A percentile compares a stretch with the other conserved stretches of the same genome.
Evolutionary conservation across 345 rosid genomes (phyloP).

Genomic region (sweet orange (Citrus sinensis)): DNA sequence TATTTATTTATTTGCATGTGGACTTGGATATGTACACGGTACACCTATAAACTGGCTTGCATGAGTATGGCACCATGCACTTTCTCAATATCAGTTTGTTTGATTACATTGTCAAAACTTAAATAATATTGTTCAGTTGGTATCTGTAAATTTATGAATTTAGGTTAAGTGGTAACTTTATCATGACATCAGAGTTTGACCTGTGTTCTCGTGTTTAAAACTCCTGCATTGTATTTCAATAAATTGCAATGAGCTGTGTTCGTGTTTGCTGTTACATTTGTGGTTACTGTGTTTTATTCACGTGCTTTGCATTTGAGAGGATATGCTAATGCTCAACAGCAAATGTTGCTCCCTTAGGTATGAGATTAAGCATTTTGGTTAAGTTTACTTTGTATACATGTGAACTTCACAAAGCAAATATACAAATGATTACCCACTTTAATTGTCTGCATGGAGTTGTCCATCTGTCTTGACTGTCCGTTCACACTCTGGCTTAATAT

Average conservation of each 20-base stretch:
- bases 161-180: background rate
- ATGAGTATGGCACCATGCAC: background rate
- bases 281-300: background rate
- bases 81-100: background rate
- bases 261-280: background rate
- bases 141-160: background rate
- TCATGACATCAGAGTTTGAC: background rate
- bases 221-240: background rate
- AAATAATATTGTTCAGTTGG: background rate
- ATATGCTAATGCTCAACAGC: background rate
- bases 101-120: background rate
- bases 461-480: background rate
- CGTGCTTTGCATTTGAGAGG: background rate
- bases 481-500: background rate
- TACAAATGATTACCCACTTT: background rate
- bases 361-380: background rate
- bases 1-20: background rate
- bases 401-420: background rate
- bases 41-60: background rate
- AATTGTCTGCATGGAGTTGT: background rate
- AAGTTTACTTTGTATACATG: background rate
- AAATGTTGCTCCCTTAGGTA: background rate
- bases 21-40: background rate
- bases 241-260: background rate
- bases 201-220: background rate